Percentiles rank a stretch among this genome's conserved stretches.
These are phyloP conservation scores for Termitomyces sp. DNA, from an alignment of 768 basidiomycete species.

Conservation along the genomic window DNA sequence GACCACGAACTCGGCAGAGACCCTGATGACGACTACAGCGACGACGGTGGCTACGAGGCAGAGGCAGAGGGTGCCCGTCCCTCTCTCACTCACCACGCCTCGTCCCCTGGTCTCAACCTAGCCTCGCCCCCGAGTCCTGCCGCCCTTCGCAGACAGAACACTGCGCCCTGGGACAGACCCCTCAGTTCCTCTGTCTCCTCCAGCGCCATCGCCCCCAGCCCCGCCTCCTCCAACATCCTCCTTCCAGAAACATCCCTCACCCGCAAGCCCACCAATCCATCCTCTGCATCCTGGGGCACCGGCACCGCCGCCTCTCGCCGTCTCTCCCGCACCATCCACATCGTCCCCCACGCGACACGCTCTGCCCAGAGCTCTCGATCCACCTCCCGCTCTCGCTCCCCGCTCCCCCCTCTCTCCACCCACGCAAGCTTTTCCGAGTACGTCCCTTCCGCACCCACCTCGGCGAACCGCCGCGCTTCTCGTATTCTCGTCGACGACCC, in stretches of 20 bases:
- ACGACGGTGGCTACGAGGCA: slow-evolving; percentile 79
- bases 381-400: slow-evolving; percentile 91
- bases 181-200: slow-evolving; percentile 51
- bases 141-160: slow-evolving; percentile 62
- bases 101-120: slow-evolving; percentile 52
- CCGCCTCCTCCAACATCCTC: slow-evolving; percentile 52
- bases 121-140: slow-evolving; percentile 69
- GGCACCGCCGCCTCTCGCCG: slow-evolving; percentile 64
- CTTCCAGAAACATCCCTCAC: slow-evolving; percentile 62
- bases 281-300: slow-evolving; percentile 47
- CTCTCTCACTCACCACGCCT: slow-evolving; percentile 47
- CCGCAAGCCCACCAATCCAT: slow-evolving; percentile 51
- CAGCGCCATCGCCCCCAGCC: slow-evolving; percentile 51
- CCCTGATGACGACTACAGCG: slow-evolving; percentile 62
- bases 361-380: slow-evolving; percentile 89
- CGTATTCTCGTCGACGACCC: slow-evolving; percentile 83
- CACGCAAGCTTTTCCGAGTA: slow-evolving; percentile 65
- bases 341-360: slow-evolving; percentile 55
- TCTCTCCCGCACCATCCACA: slow-evolving; percentile 82
- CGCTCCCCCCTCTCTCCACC: slow-evolving; percentile 66
- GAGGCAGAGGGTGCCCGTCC: slow-evolving; percentile 59
- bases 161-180: slow-evolving; percentile 62
- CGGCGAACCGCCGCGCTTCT: slow-evolving; percentile 68
- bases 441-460: slow-evolving; percentile 29
- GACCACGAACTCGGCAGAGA: slow-evolving; percentile 61